phyloP scores from a whole-genome alignment of 345 rosid species.

The Eucalyptus guilfoylei region DNA sequence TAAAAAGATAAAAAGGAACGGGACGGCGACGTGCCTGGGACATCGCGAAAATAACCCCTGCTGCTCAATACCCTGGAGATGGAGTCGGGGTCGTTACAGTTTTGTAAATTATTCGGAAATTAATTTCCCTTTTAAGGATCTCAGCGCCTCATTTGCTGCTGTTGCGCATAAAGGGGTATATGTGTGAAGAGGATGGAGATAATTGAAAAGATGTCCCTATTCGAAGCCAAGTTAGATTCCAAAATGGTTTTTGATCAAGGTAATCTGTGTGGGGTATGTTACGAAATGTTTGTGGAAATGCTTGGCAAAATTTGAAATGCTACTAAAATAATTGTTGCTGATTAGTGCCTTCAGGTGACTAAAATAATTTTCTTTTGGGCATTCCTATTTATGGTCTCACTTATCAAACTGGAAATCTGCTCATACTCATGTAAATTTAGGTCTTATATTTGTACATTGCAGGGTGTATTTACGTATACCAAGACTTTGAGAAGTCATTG shows the following conservation, averaged over 20 bases:
- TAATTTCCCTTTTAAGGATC: neutral
- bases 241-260: neutral
- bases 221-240: neutral
- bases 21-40: too few relatives aligned
- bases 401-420: too few relatives aligned
- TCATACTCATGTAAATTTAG: neutral
- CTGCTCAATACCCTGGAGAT: too few relatives aligned
- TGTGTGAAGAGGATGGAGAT: neutral
- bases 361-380: neutral
- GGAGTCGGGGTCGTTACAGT: too few relatives aligned
- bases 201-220: neutral
- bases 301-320: neutral
- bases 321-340: neutral
- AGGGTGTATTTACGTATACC: too few relatives aligned
- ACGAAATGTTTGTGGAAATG: neutral
- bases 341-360: neutral
- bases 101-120: neutral
- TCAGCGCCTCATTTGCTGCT: neutral
- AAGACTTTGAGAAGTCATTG: too few relatives aligned
- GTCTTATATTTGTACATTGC: too few relatives aligned
- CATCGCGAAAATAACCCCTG: too few relatives aligned
- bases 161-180: rapidly evolving
- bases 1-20: too few relatives aligned
- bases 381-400: neutral
- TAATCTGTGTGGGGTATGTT: neutral